Conservation (phyloP, 768 basidiomycete species). For the Austroboletus eburneus region DNA sequence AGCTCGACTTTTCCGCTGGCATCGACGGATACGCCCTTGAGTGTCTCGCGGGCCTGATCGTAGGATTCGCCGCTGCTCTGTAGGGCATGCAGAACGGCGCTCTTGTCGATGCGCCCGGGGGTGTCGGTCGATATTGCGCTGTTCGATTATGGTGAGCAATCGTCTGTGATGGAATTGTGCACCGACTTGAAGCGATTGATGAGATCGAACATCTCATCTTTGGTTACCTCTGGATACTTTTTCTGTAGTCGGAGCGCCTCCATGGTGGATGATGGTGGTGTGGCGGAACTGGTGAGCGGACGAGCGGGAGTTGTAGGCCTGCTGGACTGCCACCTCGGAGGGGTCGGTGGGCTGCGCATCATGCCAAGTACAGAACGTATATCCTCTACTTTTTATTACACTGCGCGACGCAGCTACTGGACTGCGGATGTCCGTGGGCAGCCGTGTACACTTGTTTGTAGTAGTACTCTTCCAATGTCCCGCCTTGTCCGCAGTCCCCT, state of each 20-base stretch:
- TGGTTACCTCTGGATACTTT: conserved; percentile 87
- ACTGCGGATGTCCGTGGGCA: too few relatives aligned
- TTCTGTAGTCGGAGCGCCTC: conserved; percentile 83
- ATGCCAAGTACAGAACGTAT: too few relatives aligned
- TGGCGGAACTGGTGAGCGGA: conserved; percentile 5
- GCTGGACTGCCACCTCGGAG: conserved; percentile 18
- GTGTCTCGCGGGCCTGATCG: conserved; percentile 81
- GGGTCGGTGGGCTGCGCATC: conserved; percentile 6
- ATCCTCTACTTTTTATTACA: too few relatives aligned
- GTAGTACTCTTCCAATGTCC: not conserved
- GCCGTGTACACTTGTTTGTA: not conserved
- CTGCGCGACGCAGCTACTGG: not conserved
- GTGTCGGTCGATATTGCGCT: conserved; percentile 76
- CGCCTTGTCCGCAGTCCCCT: not conserved
- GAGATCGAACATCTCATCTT: conserved; percentile 93
- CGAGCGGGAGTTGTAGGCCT: too few relatives aligned
- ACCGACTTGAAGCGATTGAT: conserved; percentile 95
- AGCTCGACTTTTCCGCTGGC: conserved; percentile 94
- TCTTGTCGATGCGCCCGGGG: conserved; percentile 81
- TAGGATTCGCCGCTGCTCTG: conserved; percentile 84
- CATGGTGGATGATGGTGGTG: conserved; percentile 42
- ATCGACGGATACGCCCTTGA: conserved; percentile 93
- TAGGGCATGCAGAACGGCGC: conserved; percentile 71
- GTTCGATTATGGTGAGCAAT: conserved; percentile 5
- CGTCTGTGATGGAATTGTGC: not conserved